Evolutionary conservation across 768 basidiomycete species (phyloP).

Genomic region (Podaxis carcinomalis): DNA sequence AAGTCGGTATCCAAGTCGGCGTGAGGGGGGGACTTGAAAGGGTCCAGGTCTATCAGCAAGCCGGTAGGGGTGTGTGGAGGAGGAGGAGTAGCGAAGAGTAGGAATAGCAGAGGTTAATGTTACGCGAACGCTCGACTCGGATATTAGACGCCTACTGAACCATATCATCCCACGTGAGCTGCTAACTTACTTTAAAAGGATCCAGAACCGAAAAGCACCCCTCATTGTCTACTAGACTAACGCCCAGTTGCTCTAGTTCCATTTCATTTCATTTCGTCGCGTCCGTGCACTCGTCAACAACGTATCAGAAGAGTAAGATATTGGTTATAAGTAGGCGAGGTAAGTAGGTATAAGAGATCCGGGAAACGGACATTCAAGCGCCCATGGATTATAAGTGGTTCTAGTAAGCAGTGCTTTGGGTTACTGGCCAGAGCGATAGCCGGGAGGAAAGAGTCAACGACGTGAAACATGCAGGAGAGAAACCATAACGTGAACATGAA

Average conservation of each 20-base stretch:
- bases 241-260: background rate
- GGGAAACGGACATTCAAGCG: background rate
- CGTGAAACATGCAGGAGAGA: background rate
- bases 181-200: background rate
- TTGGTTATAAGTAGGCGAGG: background rate
- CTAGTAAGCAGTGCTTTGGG: background rate
- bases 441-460: background rate
- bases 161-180: constrained; percentile 1
- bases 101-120: background rate
- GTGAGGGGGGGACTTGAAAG: background rate
- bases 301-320: background rate
- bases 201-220: background rate
- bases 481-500: background rate
- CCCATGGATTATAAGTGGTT: constrained; percentile 2
- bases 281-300: background rate
- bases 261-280: background rate
- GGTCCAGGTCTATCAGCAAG: too few species aligned
- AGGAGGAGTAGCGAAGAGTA: background rate
- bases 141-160: background rate
- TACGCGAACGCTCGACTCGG: background rate
- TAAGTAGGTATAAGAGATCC: constrained; percentile 2
- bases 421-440: background rate
- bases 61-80: too few species aligned
- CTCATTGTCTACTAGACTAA: background rate
- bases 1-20: background rate